Evolutionary conservation across 2,329 filamentous ascomycete genomes (phyloP), one percentile per base, ranked within the genome.

Genomic region (Penicillium italicum): DNA sequence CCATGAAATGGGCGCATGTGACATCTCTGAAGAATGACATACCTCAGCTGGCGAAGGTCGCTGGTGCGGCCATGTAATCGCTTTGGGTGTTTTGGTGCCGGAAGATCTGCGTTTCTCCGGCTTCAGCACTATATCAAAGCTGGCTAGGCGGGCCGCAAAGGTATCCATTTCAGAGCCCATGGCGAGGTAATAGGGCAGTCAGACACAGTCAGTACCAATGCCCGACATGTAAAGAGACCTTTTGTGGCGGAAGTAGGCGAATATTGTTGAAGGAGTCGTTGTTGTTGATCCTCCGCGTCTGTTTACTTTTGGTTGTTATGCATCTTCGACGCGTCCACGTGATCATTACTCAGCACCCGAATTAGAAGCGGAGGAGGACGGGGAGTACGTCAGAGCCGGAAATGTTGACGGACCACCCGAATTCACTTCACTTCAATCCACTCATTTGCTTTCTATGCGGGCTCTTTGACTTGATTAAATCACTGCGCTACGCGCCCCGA

Each of bases 1-100:
- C n/a, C 12, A 20, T 24, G 8, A 10, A 18, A 26, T 24, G 1
- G 20, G 30, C 28, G 1, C 11, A 20, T 10, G 4, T 26, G 16
- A 45, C 20, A 1, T 11, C n/a, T 26, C 10, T 9, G 3, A n/a
- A 1, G 4, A 11, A 7, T 11, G 5, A 45, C 76, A 63, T 77
- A 90, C 88, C 62, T 87, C 83, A 62, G 84, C 80, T 12, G 87
- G 80, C 1, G 84, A 79, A 1, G 90, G 84, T 28, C 76, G 80
- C 60, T 83, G 80, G 72, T 96, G 90, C 22, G 93, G 91, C 94
- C 94, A 99, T 71, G 82, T 44, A 82, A 75, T 50, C 69, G 41
- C 77, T 78, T 68, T 83, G 58, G 82, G 81, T 64, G 81, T 82
- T 58, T 84, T 79, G 46, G 79, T 79, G 56, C 80, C 83, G 12